These are phyloP conservation scores for Pythium periplocum DNA, from an alignment of 352 stramenopile species.

Conservation along the genomic window DNA sequence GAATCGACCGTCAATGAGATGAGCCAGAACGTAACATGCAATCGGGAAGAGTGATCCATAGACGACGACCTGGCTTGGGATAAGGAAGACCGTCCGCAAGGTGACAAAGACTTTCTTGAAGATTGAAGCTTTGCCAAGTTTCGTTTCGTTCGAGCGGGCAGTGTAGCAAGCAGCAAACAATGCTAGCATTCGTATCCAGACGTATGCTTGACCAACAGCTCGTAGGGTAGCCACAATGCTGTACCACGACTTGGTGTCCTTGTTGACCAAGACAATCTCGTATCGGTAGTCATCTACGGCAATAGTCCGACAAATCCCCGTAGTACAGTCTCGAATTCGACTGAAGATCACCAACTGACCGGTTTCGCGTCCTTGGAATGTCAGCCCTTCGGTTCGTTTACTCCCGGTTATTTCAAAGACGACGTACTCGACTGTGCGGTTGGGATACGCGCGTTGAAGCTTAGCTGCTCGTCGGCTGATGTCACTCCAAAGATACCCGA, in stretches of 20 bases:
- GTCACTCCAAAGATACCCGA: constrained; percentile 2
- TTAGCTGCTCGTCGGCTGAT: constrained; percentile 1
- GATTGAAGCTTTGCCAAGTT: no score
- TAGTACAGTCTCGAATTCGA: constrained; percentile 8
- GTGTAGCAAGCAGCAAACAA: constrained; percentile 26
- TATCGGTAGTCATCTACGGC: constrained; percentile 44
- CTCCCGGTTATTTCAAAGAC: constrained; percentile 1
- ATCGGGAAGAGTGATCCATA: constrained; percentile 43
- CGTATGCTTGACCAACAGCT: constrained; percentile 31
- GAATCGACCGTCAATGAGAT: constrained; percentile 35
- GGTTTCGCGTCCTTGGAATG: constrained; percentile 4
- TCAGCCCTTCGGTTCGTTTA: constrained; percentile 1
- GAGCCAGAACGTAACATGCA: constrained; percentile 34
- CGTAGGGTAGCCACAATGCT: constrained; percentile 19
- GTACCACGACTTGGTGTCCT: constrained; percentile 27
- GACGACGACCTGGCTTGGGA: constrained; percentile 47
- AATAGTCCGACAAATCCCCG: constrained; percentile 23
- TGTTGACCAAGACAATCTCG: constrained; percentile 20
- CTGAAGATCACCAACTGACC: constrained; percentile 4
- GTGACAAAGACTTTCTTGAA: background rate
- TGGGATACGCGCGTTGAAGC: constrained; percentile 5
- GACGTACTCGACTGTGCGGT: constrained; percentile 6
- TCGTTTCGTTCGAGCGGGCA: background rate
- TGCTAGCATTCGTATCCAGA: constrained; percentile 22
- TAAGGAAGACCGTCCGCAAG: constrained; percentile 28